Conservation (phyloP, 495 filamentous ascomycete genomes). For the Xylaria cubensis region DNA sequence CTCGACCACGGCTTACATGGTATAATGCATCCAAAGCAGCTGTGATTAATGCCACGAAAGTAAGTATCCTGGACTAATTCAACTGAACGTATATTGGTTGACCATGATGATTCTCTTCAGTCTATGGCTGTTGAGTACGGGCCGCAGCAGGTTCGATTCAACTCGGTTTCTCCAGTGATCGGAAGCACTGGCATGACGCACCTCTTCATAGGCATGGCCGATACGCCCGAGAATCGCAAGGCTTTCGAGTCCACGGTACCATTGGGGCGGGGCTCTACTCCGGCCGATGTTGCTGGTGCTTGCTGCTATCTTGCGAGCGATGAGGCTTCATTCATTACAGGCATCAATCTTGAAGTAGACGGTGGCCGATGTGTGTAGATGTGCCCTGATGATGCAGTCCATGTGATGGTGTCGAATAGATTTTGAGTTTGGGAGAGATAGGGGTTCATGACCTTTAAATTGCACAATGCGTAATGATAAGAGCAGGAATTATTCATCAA, state of each 20-base stretch:
- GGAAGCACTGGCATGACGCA: conserved; percentile 70
- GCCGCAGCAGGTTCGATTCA: conserved; percentile 68
- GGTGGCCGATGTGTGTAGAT: conserved; percentile 54
- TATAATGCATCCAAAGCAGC: conserved; percentile 75
- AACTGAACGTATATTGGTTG: not conserved
- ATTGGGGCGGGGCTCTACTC: conserved; percentile 67
- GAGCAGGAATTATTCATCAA: too few relatives aligned
- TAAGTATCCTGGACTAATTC: conserved; percentile 4
- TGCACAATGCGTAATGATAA: too few relatives aligned
- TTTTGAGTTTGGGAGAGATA: not conserved
- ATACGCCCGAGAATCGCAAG: conserved; percentile 71
- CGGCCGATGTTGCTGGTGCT: conserved; percentile 71
- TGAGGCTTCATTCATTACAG: conserved; percentile 74
- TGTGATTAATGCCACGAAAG: conserved; percentile 63
- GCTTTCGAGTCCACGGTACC: conserved; percentile 73
- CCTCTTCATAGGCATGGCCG: conserved; percentile 68
- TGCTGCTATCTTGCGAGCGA: conserved; percentile 71
- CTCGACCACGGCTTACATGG: conserved; percentile 71
- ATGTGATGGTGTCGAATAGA: not conserved
- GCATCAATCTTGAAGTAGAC: conserved; percentile 66
- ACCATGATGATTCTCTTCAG: conserved; percentile 58
- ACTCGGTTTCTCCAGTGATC: conserved; percentile 67
- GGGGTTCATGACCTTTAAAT: not conserved
- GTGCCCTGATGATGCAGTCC: not conserved
- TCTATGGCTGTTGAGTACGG: conserved; percentile 73